These are phyloP conservation scores for Colletotrichum sp. DNA, from an alignment of 2,329 filamentous ascomycete genomes.

Conservation along the genomic window DNA sequence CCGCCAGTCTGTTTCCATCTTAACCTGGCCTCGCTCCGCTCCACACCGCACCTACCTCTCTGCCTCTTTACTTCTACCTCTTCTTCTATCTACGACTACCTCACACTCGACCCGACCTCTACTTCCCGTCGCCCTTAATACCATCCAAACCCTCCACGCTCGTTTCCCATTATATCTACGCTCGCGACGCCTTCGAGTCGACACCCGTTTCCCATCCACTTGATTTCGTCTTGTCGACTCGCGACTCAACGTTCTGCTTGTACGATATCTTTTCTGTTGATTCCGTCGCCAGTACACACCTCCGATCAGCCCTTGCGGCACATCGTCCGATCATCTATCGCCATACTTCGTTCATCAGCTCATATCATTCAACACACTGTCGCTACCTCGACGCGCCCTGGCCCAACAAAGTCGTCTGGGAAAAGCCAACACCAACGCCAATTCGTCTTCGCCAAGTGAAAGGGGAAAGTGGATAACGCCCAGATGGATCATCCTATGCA, in stretches of 20 bases:
- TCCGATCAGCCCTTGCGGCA: background rate
- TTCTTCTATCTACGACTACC: background rate
- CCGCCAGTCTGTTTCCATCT: slow-evolving; percentile 6
- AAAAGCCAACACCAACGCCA: background rate
- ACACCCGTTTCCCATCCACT: background rate
- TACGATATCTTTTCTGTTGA: background rate
- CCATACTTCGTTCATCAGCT: background rate
- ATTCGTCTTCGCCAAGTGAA: background rate
- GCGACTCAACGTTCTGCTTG: background rate
- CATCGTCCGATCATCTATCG: background rate
- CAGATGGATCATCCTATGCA: slow-evolving; percentile 24
- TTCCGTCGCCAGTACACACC: background rate
- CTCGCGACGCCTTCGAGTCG: background rate
- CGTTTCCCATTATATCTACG: slow-evolving; percentile 12
- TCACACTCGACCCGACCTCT: background rate
- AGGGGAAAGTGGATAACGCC: background rate
- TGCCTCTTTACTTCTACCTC: background rate
- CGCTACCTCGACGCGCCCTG: background rate
- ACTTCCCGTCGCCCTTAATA: slow-evolving; percentile 2
- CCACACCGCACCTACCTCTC: background rate
- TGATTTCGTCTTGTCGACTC: background rate
- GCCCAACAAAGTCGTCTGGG: background rate
- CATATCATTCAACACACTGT: background rate
- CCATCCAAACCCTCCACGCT: slow-evolving; percentile 8
- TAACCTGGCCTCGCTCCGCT: slow-evolving; percentile 1